Percentiles rank a stretch among this genome's conserved stretches.
These are phyloP conservation scores for Pisolithus microcarpus DNA, from an alignment of 768 basidiomycete genomes.

Conservation along the genomic window DNA sequence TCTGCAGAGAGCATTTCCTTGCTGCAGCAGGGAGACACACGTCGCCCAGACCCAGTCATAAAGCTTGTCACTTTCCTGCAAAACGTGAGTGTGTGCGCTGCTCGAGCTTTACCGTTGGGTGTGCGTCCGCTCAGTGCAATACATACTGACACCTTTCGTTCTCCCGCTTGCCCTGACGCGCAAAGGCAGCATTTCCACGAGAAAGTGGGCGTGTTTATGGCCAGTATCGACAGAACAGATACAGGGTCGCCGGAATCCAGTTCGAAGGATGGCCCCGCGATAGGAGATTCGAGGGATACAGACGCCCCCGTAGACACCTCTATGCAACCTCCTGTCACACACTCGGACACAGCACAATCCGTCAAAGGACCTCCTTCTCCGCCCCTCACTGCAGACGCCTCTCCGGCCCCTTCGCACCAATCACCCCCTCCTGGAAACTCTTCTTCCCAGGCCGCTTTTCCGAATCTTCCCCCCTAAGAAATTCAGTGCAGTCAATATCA, in stretches of 20 bases:
- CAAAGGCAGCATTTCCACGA: slow-evolving; percentile 36
- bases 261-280: slow-evolving; percentile 19
- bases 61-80: background rate
- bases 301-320: slow-evolving; percentile 5
- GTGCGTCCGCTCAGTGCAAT: background rate
- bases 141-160: slow-evolving; percentile 7
- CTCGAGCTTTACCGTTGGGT: background rate
- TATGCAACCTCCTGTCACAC: slow-evolving; percentile 13
- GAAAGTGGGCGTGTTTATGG: slow-evolving; percentile 74
- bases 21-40: slow-evolving; percentile 4
- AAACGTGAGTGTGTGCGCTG: slow-evolving; percentile 6
- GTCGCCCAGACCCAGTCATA: slow-evolving; percentile 3
- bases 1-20: slow-evolving; percentile 10
- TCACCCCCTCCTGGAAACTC: slow-evolving; percentile 4
- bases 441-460: slow-evolving; percentile 16
- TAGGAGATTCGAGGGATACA: slow-evolving; percentile 4
- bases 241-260: slow-evolving; percentile 37
- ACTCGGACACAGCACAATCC: slow-evolving; percentile 7
- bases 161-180: slow-evolving; percentile 5
- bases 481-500: slow-evolving; percentile 86
- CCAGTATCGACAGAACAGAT: slow-evolving; percentile 48
- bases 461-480: slow-evolving; percentile 64
- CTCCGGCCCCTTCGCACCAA: slow-evolving; percentile 6
- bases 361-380: slow-evolving; percentile 7
- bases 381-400: slow-evolving; percentile 13